Evolutionary conservation across 2,329 filamentous ascomycete species (phyloP).

Genomic region (Xylariaceae sp.): DNA sequence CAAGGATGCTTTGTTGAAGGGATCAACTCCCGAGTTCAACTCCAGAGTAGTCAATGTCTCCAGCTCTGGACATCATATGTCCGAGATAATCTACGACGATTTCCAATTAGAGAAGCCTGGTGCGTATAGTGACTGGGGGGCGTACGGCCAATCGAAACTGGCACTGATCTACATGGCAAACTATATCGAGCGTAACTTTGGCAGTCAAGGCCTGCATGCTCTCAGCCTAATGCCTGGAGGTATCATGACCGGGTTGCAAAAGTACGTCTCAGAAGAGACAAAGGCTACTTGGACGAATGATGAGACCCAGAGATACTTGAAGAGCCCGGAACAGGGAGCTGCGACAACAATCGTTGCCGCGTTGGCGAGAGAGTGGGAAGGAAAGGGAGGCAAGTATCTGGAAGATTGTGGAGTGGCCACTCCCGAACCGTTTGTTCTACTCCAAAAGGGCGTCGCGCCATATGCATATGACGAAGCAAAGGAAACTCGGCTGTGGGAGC

Average conservation of each 20-base stretch:
- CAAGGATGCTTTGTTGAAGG: neutral
- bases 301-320: neutral
- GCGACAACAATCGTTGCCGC: neutral
- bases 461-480: neutral
- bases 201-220: neutral
- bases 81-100: neutral
- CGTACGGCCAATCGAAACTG: neutral
- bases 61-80: constrained; percentile 35
- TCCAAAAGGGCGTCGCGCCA: neutral
- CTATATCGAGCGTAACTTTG: neutral
- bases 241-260: constrained; percentile 9
- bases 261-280: constrained; percentile 7
- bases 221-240: constrained; percentile 8
- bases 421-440: neutral
- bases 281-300: neutral
- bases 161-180: neutral
- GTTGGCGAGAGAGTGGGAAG: neutral
- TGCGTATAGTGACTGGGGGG: neutral
- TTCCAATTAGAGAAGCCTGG: neutral
- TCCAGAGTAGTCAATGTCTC: constrained; percentile 42
- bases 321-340: neutral
- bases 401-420: neutral
- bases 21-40: constrained; percentile 30
- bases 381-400: neutral
- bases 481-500: neutral